Conservation (phyloP, 805 yeast species). For the Yarrowia divulgata region DNA sequence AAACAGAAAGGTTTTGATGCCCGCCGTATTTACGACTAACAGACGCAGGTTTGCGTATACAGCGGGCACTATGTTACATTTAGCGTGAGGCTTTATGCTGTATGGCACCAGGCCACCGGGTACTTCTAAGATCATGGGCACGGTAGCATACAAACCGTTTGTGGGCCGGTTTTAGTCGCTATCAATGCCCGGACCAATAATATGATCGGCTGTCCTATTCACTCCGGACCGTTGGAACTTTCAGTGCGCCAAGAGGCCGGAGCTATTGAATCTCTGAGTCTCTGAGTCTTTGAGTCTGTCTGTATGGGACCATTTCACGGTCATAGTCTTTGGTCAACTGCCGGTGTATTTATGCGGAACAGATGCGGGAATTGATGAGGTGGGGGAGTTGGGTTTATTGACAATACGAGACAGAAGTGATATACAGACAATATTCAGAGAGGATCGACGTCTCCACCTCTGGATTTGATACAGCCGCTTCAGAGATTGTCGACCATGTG, state of each 20-base stretch:
- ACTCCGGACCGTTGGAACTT: constrained; percentile 12
- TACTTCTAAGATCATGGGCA: no score
- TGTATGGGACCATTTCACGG: constrained; percentile 1
- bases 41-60: neutral
- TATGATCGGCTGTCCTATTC: neutral
- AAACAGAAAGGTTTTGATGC: neutral
- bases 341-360: neutral
- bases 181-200: neutral
- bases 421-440: no score
- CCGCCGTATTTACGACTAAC: neutral
- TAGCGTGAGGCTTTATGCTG: neutral
- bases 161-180: neutral
- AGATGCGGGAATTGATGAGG: constrained; percentile 12
- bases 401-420: neutral
- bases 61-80: neutral
- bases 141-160: neutral
- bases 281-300: neutral
- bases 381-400: neutral
- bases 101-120: neutral
- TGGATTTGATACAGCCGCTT: constrained; percentile 1
- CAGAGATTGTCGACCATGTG: neutral
- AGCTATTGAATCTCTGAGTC: neutral
- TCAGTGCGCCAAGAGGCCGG: constrained; percentile 16
- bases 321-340: neutral
- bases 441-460: neutral